Percentiles rank a stretch among this genome's conserved stretches.
phyloP scores from a whole-genome alignment of 371 early-diverging fungal genomes.

The Phascolomyces articulosus region DNA sequence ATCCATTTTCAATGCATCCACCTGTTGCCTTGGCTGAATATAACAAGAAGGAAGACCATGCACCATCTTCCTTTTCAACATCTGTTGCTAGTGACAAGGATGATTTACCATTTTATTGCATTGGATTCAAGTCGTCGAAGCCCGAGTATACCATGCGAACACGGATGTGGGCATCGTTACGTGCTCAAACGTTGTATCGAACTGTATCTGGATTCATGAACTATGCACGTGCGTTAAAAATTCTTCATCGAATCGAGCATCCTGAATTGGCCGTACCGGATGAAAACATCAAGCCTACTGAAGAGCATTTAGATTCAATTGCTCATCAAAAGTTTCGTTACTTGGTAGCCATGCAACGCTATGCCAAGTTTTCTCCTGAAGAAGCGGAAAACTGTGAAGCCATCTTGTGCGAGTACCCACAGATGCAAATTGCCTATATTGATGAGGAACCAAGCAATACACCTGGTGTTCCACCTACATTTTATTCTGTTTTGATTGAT shows the following conservation, averaged over 20 bases:
- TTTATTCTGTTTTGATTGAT: constrained; percentile 81
- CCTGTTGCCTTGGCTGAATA: too few relatives aligned
- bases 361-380: constrained; percentile 73
- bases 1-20: neutral
- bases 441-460: constrained; percentile 63
- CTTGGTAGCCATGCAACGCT: constrained; percentile 91
- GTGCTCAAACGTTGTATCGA: constrained; percentile 88
- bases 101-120: constrained; percentile 82
- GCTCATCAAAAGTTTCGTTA: constrained; percentile 84
- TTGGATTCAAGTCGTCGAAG: constrained; percentile 85
- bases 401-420: constrained; percentile 74
- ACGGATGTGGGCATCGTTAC: constrained; percentile 88
- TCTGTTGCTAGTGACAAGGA: constrained; percentile 58
- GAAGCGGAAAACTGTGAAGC: constrained; percentile 84
- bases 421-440: constrained; percentile 84
- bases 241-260: constrained; percentile 82
- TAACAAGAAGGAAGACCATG: neutral
- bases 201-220: constrained; percentile 93
- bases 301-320: constrained; percentile 64
- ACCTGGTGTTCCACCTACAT: constrained; percentile 54
- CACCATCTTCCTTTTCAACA: neutral
- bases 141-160: constrained; percentile 86
- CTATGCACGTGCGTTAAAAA: constrained; percentile 83
- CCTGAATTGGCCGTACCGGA: constrained; percentile 71
- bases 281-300: constrained; percentile 53